Percentiles rank a stretch among this genome's conserved stretches.
These are phyloP conservation scores for Colletotrichum camelliae DNA, from an alignment of 2,329 filamentous ascomycete genomes.

Conservation along the genomic window DNA sequence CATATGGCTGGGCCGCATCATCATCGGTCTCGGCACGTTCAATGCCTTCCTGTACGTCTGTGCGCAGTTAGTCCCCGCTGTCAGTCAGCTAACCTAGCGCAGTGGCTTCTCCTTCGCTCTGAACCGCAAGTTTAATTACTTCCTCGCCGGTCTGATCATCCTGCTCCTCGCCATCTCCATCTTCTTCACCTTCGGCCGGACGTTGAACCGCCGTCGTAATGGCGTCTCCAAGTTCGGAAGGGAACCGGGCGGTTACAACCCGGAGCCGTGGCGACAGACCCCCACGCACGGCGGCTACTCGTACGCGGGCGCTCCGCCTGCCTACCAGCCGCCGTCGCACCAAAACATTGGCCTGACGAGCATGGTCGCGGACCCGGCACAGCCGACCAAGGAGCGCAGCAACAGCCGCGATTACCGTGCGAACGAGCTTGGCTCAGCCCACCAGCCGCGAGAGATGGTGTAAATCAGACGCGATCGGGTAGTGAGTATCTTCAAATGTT, in stretches of 20 bases:
- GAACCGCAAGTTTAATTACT: slow-evolving; percentile 50
- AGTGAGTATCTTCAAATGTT: background rate
- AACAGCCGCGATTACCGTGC: slow-evolving; percentile 16
- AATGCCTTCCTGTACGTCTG: slow-evolving; percentile 61
- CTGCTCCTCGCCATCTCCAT: slow-evolving; percentile 43
- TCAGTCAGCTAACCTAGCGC: slow-evolving; percentile 7
- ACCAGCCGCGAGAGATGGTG: slow-evolving; percentile 21
- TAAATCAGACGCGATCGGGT: background rate
- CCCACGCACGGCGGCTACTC: slow-evolving; percentile 9
- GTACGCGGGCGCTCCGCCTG: slow-evolving; percentile 4
- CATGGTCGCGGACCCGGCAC: slow-evolving; percentile 13
- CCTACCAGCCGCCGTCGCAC: slow-evolving; percentile 14
- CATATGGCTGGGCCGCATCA: slow-evolving; percentile 60
- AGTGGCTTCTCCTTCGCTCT: slow-evolving; percentile 64
- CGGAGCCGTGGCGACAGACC: slow-evolving; percentile 21
- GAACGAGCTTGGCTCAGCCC: slow-evolving; percentile 16
- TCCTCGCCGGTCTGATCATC: slow-evolving; percentile 52
- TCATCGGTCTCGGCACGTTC: slow-evolving; percentile 57
- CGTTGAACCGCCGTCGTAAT: slow-evolving; percentile 25
- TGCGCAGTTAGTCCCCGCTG: background rate
- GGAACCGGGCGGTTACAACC: slow-evolving; percentile 17
- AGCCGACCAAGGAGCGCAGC: slow-evolving; percentile 15
- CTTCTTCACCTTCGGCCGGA: slow-evolving; percentile 36
- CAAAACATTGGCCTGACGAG: slow-evolving; percentile 18
- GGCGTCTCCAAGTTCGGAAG: background rate